Conservation (phyloP, 2,329 filamentous ascomycete genomes). For the Trichoderma afroharzianum region DNA sequence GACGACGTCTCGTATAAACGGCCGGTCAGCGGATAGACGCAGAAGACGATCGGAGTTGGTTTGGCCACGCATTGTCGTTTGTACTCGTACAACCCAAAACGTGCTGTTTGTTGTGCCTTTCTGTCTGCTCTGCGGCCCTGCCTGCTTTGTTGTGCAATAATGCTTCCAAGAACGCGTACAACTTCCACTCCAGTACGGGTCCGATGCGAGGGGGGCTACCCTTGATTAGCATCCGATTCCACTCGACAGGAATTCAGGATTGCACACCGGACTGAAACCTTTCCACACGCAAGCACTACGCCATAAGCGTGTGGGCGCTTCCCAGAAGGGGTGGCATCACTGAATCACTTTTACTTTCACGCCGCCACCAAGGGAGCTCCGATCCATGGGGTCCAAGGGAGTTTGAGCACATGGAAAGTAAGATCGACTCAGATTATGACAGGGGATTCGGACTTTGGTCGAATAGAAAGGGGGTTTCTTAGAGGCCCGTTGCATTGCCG, state of each 20-base stretch:
- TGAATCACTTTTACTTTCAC: background rate
- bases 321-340: background rate
- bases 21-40: background rate
- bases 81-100: background rate
- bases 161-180: background rate
- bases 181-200: background rate
- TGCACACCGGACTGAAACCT: background rate
- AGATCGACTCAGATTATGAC: constrained; percentile 22
- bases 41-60: constrained; percentile 1
- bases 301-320: background rate
- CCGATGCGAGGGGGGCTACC: background rate
- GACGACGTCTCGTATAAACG: constrained; percentile 6
- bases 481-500: background rate
- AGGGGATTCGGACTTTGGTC: constrained; percentile 11
- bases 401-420: constrained; percentile 20
- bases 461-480: background rate
- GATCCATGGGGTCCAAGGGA: constrained; percentile 2
- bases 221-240: background rate
- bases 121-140: background rate
- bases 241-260: constrained; percentile 6
- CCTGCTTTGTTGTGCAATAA: background rate
- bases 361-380: background rate
- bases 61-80: background rate
- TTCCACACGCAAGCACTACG: background rate
- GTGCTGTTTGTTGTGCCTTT: background rate